phyloP scores from a whole-genome alignment of 2,329 filamentous ascomycete species.

The Fusarium camptoceras region DNA sequence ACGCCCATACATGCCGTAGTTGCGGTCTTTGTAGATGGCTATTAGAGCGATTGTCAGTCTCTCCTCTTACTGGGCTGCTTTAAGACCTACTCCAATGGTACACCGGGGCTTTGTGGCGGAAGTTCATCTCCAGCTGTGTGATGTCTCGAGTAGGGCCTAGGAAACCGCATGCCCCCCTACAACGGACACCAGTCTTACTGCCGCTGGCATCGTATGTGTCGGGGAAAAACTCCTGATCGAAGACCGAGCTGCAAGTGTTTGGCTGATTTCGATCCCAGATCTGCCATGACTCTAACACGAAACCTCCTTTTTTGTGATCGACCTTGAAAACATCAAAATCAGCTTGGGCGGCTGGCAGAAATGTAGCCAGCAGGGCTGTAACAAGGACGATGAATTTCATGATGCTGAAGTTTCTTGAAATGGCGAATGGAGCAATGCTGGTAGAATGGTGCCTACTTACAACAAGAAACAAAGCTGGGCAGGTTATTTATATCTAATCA shows the following conservation, averaged over 20 bases:
- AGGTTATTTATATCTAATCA: neutral
- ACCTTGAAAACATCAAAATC: neutral
- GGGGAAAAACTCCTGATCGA: neutral
- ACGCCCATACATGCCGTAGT: constrained; percentile 2
- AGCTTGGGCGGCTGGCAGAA: neutral
- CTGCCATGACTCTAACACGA: neutral
- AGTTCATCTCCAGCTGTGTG: neutral
- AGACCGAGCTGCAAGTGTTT: neutral
- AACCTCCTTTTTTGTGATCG: neutral
- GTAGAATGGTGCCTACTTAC: neutral
- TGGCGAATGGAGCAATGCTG: neutral
- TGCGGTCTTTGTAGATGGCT: neutral
- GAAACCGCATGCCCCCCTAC: neutral
- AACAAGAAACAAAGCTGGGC: neutral
- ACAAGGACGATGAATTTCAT: neutral
- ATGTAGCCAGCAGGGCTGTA: neutral
- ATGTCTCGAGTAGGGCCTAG: neutral
- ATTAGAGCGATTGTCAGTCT: neutral
- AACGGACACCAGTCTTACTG: neutral
- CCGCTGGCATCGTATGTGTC: neutral
- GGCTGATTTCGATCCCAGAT: neutral
- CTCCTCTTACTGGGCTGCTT: too few species aligned
- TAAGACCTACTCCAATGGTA: neutral
- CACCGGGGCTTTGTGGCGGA: neutral
- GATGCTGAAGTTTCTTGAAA: neutral